Evolutionary conservation across 78 protist genomes (phyloP).

Genomic region (Dictyostelium capitatum): DNA sequence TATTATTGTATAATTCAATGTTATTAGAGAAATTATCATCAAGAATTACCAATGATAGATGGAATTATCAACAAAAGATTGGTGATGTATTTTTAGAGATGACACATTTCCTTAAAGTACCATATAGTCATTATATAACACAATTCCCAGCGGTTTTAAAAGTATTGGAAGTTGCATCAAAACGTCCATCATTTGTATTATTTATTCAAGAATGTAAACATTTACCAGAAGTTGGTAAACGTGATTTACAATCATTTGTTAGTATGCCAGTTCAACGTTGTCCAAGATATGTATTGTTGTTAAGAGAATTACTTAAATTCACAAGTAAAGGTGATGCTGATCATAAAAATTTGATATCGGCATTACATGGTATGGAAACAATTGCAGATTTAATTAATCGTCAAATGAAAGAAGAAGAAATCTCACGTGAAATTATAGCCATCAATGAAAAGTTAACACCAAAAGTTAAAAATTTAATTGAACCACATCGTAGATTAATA

Average conservation of each 20-base stretch:
- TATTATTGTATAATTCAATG: slow-evolving; percentile 23
- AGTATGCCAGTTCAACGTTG: slow-evolving; percentile 81
- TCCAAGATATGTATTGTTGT: slow-evolving; percentile 71
- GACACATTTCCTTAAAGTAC: slow-evolving; percentile 65
- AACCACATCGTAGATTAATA: slow-evolving; percentile 68
- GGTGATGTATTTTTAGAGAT: slow-evolving; percentile 68
- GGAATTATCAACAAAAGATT: slow-evolving; percentile 19
- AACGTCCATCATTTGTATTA: slow-evolving; percentile 40
- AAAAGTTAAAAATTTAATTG: slow-evolving; percentile 24
- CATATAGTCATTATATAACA: slow-evolving; percentile 60
- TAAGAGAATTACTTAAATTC: slow-evolving; percentile 64
- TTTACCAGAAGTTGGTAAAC: slow-evolving; percentile 19
- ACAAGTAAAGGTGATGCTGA: slow-evolving; percentile 24
- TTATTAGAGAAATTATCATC: slow-evolving; percentile 16
- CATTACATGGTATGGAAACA: slow-evolving; percentile 55
- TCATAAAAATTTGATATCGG: not conserved
- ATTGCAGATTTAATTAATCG: slow-evolving; percentile 64
- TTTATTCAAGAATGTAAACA: slow-evolving; percentile 52
- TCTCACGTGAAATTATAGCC: slow-evolving; percentile 11
- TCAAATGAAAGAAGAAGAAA: slow-evolving; percentile 65
- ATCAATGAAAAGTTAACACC: slow-evolving; percentile 56
- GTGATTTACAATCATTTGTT: slow-evolving; percentile 73
- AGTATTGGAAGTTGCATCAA: slow-evolving; percentile 38
- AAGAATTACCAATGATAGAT: not conserved
- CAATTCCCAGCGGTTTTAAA: slow-evolving; percentile 46